Base-by-base conservation (phyloP, 2,329 filamentous ascomycete genomes). In the Trichoderma polysporum region DNA sequence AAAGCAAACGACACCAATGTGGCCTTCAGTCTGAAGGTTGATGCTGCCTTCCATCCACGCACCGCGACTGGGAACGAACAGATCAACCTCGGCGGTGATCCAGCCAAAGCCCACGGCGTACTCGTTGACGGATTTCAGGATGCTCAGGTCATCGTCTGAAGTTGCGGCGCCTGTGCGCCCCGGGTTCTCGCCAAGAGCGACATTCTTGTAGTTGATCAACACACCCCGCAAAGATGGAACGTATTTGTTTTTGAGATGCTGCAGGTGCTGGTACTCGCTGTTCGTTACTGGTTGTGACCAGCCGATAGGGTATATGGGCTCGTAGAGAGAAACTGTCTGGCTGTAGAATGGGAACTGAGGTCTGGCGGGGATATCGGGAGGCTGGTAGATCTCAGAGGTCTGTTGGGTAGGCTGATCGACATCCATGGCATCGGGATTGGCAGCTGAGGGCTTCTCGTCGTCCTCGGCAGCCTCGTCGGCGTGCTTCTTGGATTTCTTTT, bases 21-120 rank as follows among this genome's bases (percentile, higher is more conserved):
- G 93, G 7, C 92, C 93, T 72, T 95, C 92, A 56, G 91, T 94
- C 76, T 97, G 92, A 33, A 97, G 83, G 73, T 94, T 95, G 66
- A 97, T 86, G 71, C 85, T 89, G 12, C 93, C 95, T 71, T 94
- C 90, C 75, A 98, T 85, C 78, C 86, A 88, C 9, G 89, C 87
- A 39, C 92, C 91, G 53, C 87, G 86, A 62, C 85, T 83, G 0
- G 95, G 94, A 35, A 90, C 86, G 76, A 97, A 96, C 19, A 98
- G 81, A 52, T 96, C 84, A 69, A 97, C 91, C 25, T 96, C 93
- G 1, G 91, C 93, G 0, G 93, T 97, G 25, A 97, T 86, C 90
- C 94, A 98, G 56, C 92, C 87, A 75, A 91, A 97, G 25, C 90
- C 90, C 27, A 93, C 92, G 8, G 91, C 92, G 75, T 94, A 96